Percentiles rank a stretch among this genome's conserved stretches.
These are phyloP conservation scores for Corylus avellana DNA, from an alignment of 306 rosid genomes.

Conservation along the genomic window DNA sequence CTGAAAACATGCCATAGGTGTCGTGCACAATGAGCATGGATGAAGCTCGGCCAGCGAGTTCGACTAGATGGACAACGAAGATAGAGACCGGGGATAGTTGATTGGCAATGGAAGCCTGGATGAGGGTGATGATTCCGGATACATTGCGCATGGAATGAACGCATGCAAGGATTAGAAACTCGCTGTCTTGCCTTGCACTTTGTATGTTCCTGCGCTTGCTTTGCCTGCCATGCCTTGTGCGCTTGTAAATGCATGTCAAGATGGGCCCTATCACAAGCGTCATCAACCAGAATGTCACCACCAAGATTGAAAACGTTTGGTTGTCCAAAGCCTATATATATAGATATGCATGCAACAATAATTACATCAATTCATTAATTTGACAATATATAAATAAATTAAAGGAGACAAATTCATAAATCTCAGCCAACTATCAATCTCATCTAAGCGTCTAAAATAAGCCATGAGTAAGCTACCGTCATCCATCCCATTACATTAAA, in stretches of 20 bases:
- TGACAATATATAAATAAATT: no score
- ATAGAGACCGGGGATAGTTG: conserved; percentile 35
- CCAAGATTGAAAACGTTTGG: conserved; percentile 29
- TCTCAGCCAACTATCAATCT: no score
- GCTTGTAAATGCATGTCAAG: conserved; percentile 27
- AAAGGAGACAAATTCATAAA: no score
- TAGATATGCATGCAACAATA: no score
- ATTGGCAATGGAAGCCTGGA: conserved; percentile 37
- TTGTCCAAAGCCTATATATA: conserved; percentile 33
- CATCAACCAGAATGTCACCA: conserved; percentile 29
- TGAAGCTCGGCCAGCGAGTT: conserved; percentile 37
- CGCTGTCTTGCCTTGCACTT: conserved; percentile 30
- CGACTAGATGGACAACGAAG: conserved; percentile 46
- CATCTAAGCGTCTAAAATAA: no score
- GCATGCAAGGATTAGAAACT: conserved; percentile 42
- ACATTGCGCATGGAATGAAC: conserved; percentile 38
- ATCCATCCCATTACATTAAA: no score
- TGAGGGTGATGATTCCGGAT: conserved; percentile 35
- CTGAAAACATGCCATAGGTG: conserved; percentile 19
- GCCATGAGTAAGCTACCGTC: no score
- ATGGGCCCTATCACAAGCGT: conserved; percentile 39
- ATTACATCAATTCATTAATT: no score
- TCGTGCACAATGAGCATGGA: conserved; percentile 54
- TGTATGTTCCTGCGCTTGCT: conserved; percentile 34
- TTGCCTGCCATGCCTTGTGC: background rate